Percentiles rank a stretch among this genome's conserved stretches.
phyloP scores from a whole-genome alignment of 768 basidiomycete species.

The Lentinus brumalis region DNA sequence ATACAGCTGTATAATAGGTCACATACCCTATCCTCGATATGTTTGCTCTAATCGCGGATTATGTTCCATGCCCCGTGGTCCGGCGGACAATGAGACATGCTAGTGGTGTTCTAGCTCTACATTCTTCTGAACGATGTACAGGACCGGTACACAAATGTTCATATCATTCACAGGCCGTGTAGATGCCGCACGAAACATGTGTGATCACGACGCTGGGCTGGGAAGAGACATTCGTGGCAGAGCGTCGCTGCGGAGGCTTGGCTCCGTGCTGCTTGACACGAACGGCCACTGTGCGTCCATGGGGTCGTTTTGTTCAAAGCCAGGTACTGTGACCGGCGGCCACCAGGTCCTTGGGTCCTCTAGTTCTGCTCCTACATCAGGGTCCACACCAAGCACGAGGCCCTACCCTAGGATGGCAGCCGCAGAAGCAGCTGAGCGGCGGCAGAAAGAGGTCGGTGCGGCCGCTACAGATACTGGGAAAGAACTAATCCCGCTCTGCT shows the following conservation, averaged over 20 bases:
- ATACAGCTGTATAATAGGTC: constrained; percentile 15
- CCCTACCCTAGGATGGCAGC: constrained; percentile 35
- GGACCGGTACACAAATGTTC: too few relatives aligned
- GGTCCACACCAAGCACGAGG: constrained; percentile 14
- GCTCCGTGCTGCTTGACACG: constrained; percentile 3
- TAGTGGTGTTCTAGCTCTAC: background rate
- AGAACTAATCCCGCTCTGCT: background rate
- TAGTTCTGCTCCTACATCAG: constrained; percentile 2
- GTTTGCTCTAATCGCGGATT: background rate
- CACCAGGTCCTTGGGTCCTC: constrained; percentile 29
- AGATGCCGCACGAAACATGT: background rate
- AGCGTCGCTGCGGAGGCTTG: background rate
- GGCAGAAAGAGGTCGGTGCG: constrained; percentile 35
- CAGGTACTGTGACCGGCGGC: constrained; percentile 33
- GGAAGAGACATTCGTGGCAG: background rate
- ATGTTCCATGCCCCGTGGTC: background rate
- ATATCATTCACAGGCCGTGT: background rate
- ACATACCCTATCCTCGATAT: constrained; percentile 1
- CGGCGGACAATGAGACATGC: background rate
- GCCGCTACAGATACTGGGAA: background rate
- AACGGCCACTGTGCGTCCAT: constrained; percentile 25
- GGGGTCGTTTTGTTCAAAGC: constrained; percentile 40
- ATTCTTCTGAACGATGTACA: too few relatives aligned
- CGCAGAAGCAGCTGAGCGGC: constrained; percentile 38
- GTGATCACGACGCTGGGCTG: background rate